Percentiles rank a stretch among this genome's conserved stretches.
Conservation (phyloP, 352 stramenopile species). For the Phytophthora pseudosyringae region DNA sequence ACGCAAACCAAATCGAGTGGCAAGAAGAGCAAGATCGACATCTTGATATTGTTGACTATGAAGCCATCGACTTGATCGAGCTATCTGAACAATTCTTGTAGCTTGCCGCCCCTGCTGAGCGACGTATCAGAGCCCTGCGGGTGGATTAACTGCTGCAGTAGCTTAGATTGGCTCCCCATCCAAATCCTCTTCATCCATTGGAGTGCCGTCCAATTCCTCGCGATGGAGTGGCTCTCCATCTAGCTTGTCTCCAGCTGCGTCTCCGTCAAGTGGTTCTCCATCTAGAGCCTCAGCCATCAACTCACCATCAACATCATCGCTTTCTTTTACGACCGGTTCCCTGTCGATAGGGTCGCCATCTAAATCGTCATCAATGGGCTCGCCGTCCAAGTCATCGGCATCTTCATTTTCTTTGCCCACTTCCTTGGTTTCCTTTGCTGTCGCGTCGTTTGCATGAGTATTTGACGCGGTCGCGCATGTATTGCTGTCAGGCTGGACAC, state of each 20-base stretch:
- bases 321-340: slow-evolving; percentile 19
- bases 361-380: slow-evolving; percentile 48
- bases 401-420: neutral
- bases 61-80: slow-evolving; percentile 39
- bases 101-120: neutral
- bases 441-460: neutral
- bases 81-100: slow-evolving; percentile 30
- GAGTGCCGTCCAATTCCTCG: slow-evolving; percentile 51
- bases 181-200: slow-evolving; percentile 55
- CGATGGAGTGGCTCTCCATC: slow-evolving; percentile 47
- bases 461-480: neutral
- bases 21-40: slow-evolving; percentile 26
- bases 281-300: slow-evolving; percentile 52
- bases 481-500: neutral
- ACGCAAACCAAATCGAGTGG: slow-evolving; percentile 17
- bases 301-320: slow-evolving; percentile 44
- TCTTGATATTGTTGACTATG: slow-evolving; percentile 31
- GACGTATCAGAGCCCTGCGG: neutral
- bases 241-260: slow-evolving; percentile 40
- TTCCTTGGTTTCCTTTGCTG: slow-evolving; percentile 7
- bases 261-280: slow-evolving; percentile 46
- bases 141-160: neutral
- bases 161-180: slow-evolving; percentile 42
- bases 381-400: slow-evolving; percentile 36
- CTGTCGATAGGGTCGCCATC: slow-evolving; percentile 47